phyloP scores from a whole-genome alignment of 73 alveolate genomes.

The Effrenium voratum region DNA sequence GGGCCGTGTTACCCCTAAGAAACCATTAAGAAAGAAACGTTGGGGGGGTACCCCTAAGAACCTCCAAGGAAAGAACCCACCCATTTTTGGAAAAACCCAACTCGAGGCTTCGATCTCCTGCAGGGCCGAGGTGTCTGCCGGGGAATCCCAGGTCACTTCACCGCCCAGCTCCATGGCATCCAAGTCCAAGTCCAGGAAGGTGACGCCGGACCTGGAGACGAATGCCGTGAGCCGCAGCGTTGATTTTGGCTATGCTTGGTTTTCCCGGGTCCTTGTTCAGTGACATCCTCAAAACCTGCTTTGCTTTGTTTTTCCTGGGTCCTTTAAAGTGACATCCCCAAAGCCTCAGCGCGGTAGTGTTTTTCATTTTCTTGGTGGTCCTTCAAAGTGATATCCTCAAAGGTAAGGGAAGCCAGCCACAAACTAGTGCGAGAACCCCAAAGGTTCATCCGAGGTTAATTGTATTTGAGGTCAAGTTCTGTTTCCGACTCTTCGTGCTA shows the following conservation, averaged over 20 bases:
- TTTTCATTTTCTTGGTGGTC: neutral
- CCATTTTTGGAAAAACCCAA: too few species aligned
- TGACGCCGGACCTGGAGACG: slow-evolving; percentile 28
- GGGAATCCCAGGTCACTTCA: neutral
- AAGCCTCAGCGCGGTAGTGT: neutral
- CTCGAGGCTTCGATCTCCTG: too few species aligned
- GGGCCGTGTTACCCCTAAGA: neutral
- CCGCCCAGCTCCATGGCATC: slow-evolving; percentile 61
- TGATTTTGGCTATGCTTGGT: neutral
- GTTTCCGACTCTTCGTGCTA: too few species aligned
- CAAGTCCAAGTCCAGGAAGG: slow-evolving; percentile 66
- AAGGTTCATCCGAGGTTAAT: too few species aligned
- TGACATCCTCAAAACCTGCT: neutral
- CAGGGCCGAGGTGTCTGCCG: neutral
- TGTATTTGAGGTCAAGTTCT: too few species aligned
- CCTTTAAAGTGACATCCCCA: neutral
- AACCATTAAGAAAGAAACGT: neutral
- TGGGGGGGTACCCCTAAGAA: neutral
- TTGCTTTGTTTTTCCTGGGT: neutral
- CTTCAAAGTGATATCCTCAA: neutral
- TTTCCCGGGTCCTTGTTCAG: neutral
- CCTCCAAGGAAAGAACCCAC: too few species aligned
- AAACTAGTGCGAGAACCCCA: too few species aligned
- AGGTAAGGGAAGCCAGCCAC: too few species aligned
- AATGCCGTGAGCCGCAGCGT: neutral